These are phyloP conservation scores for Bipolaris oryzae DNA, from an alignment of 2,329 filamentous ascomycete genomes.

Conservation along the genomic window DNA sequence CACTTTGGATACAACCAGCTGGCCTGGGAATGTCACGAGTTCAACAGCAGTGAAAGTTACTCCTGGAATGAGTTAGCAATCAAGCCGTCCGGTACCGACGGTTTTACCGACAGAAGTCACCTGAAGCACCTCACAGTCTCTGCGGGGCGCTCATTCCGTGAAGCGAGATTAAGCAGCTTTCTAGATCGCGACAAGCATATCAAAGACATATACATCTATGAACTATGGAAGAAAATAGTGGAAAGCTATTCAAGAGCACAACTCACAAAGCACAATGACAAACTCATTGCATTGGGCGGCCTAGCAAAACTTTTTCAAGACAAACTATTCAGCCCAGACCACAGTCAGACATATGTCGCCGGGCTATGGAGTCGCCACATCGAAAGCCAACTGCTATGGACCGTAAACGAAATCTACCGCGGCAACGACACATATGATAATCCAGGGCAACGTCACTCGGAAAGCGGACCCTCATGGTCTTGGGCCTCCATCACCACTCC, in stretches of 20 bases:
- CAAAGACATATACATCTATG: slow-evolving; percentile 8
- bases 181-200: slow-evolving; percentile 8
- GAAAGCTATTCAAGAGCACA: slow-evolving; percentile 21
- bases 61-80: neutral
- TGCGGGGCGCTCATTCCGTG: neutral
- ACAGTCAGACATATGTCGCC: neutral
- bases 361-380: slow-evolving; percentile 3
- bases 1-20: slow-evolving; percentile 30
- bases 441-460: neutral
- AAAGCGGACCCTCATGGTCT: slow-evolving; percentile 26
- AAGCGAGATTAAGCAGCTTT: slow-evolving; percentile 2
- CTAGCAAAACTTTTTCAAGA: slow-evolving; percentile 16
- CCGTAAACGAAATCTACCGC: slow-evolving; percentile 7
- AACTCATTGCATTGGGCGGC: slow-evolving; percentile 25
- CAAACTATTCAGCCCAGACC: neutral
- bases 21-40: slow-evolving; percentile 29
- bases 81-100: neutral
- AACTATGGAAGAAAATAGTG: slow-evolving; percentile 25
- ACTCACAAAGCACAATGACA: slow-evolving; percentile 17
- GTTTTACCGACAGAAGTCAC: neutral
- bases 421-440: slow-evolving; percentile 7
- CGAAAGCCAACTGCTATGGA: slow-evolving; percentile 28
- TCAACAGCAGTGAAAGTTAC: slow-evolving; percentile 12
- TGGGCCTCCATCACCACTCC: slow-evolving; percentile 26
- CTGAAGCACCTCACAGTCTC: slow-evolving; percentile 12